These are phyloP conservation scores for Plasmodium chabaudi DNA, from an alignment of 169 alveolate genomes.

Conservation along the genomic window DNA sequence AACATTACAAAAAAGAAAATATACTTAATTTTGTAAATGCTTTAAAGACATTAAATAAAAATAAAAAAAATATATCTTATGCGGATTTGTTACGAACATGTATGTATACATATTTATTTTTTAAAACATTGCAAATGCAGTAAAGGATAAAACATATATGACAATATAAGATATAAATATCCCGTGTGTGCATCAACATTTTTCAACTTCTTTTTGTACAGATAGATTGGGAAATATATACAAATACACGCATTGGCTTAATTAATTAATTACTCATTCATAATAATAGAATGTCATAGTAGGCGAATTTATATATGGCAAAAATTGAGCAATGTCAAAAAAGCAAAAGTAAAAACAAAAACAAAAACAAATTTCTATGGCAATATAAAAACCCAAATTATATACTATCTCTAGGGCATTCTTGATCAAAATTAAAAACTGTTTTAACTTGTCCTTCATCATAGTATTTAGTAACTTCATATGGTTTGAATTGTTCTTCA, in stretches of 20 bases:
- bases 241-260: background rate
- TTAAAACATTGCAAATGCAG: too few species aligned
- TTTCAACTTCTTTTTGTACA: too few species aligned
- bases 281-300: background rate
- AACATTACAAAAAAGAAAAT: background rate
- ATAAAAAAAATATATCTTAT: background rate
- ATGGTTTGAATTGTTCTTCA: conserved; percentile 80
- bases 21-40: conserved; percentile 7
- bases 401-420: conserved; percentile 57
- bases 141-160: too few species aligned
- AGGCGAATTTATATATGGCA: too few species aligned
- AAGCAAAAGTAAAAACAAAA: too few species aligned
- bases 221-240: background rate
- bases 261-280: background rate
- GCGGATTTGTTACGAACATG: background rate
- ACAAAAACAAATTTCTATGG: too few species aligned
- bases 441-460: conserved; percentile 76
- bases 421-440: conserved; percentile 77
- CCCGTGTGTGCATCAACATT: too few species aligned
- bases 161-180: too few species aligned
- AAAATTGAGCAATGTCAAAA: too few species aligned
- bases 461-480: conserved; percentile 77
- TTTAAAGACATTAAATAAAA: background rate
- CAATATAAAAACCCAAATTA: conserved; percentile 60
- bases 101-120: background rate